A percentile compares a stretch with the other conserved stretches of the same genome.
phyloP scores from a whole-genome alignment of 306 rosid species.

The Betula pendula region DNA sequence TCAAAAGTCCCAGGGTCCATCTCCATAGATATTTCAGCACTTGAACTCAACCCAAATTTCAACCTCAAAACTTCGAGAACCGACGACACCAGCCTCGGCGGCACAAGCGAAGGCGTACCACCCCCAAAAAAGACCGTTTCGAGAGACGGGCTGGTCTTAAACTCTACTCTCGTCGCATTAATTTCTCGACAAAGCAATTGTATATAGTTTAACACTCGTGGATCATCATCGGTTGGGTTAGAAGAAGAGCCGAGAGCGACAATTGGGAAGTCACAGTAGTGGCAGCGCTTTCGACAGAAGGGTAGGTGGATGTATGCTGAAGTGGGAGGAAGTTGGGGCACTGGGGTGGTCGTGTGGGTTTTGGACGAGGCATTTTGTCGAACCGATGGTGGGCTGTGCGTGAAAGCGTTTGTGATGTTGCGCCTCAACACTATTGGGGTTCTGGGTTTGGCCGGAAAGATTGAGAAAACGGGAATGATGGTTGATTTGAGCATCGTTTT shows the following conservation, averaged over 20 bases:
- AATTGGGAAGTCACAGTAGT: constrained; percentile 90
- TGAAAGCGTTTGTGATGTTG: constrained; percentile 16
- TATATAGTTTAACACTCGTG: constrained; percentile 65
- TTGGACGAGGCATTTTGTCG: constrained; percentile 61
- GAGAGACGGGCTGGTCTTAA: constrained; percentile 44
- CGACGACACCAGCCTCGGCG: constrained; percentile 62
- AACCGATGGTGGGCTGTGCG: constrained; percentile 50
- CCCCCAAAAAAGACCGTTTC: constrained; percentile 87
- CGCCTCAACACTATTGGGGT: constrained; percentile 1
- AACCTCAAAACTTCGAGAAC: constrained; percentile 53
- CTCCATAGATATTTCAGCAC: constrained; percentile 82
- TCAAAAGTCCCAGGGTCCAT: constrained; percentile 98
- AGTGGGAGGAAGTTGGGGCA: constrained; percentile 35
- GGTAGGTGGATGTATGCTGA: constrained; percentile 96
- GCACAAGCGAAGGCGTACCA: constrained; percentile 89
- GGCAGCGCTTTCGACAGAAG: constrained; percentile 95
- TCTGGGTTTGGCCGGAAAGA: constrained; percentile 43
- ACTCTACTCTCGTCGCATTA: constrained; percentile 46
- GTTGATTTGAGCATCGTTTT: constrained; percentile 54
- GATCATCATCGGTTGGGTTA: constrained; percentile 53
- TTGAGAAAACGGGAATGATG: constrained; percentile 53
- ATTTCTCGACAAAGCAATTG: constrained; percentile 77
- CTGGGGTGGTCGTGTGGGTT: background rate
- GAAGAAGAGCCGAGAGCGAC: constrained; percentile 85
- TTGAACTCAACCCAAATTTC: constrained; percentile 60